Conservation (phyloP, 371 early-diverging fungal species). For the Syncephalastrum racemosum region DNA sequence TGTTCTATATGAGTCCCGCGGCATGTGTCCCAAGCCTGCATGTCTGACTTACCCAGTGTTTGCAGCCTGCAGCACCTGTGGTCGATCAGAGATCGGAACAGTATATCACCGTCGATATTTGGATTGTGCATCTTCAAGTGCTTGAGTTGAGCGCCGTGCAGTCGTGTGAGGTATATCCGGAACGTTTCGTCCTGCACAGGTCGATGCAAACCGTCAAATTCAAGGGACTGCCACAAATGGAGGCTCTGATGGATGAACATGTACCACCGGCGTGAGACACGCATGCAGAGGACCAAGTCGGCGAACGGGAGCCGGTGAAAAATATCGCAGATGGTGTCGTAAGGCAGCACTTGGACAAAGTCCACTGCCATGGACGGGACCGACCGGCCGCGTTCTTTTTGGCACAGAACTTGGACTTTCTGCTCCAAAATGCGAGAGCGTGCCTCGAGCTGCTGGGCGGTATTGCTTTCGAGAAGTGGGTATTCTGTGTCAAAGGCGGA, state of each 20-base stretch:
- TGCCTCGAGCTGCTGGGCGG: too few species aligned
- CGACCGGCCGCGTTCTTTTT: too few species aligned
- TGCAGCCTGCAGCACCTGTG: conserved; percentile 18
- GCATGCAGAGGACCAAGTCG: conserved; percentile 19
- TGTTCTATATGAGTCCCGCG: conserved; percentile 4
- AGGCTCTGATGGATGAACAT: conserved; percentile 10
- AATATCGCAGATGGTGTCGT: conserved; percentile 18
- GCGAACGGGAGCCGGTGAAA: conserved; percentile 22
- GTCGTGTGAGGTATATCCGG: conserved; percentile 17
- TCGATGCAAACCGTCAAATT: conserved; percentile 11
- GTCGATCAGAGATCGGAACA: conserved; percentile 13
- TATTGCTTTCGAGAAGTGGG: too few species aligned
- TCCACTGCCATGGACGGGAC: conserved; percentile 7
- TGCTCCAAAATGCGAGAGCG: too few species aligned
- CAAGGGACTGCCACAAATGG: conserved; percentile 26
- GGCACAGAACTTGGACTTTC: too few species aligned
- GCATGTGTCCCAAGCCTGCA: neutral
- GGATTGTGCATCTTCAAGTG: conserved; percentile 15
- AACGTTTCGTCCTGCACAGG: conserved; percentile 10
- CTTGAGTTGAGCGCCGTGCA: conserved; percentile 18
- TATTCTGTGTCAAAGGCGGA: too few species aligned
- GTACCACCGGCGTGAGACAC: conserved; percentile 27
- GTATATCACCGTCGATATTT: conserved; percentile 20
- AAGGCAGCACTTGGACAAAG: conserved; percentile 20
- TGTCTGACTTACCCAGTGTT: conserved; percentile 16